Percentiles rank a stretch among this genome's conserved stretches.
phyloP scores from a whole-genome alignment of 306 rosid genomes.

The Cyamopsis tetragonoloba region DNA sequence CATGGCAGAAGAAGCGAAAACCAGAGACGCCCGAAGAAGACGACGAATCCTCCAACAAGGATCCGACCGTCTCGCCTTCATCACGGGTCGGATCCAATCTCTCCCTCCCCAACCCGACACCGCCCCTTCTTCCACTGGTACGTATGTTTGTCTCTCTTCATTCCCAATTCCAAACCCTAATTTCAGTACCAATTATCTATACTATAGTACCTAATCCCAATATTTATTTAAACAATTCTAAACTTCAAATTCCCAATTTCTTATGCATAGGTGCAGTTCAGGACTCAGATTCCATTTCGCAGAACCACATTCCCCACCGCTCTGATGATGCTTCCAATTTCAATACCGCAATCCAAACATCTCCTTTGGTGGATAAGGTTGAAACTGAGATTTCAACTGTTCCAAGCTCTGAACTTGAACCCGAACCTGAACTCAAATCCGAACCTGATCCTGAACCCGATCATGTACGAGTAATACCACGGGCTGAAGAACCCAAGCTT shows the following conservation, averaged over 20 bases:
- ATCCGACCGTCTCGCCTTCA: constrained; percentile 73
- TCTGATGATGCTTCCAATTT: constrained; percentile 4
- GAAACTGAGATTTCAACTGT: constrained; percentile 17
- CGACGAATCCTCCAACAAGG: constrained; percentile 67
- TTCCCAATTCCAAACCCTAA: neutral
- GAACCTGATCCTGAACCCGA: constrained; percentile 17
- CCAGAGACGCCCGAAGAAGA: constrained; percentile 55
- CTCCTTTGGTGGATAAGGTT: constrained; percentile 11
- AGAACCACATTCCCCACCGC: constrained; percentile 15
- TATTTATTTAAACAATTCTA: neutral
- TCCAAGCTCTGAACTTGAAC: constrained; percentile 23
- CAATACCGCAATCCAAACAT: constrained; percentile 4
- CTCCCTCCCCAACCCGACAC: constrained; percentile 5
- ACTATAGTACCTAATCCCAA: neutral
- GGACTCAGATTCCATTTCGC: constrained; percentile 26
- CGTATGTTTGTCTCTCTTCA: neutral
- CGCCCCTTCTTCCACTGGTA: constrained; percentile 32
- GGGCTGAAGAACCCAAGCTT: neutral
- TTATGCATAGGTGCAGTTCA: constrained; percentile 35
- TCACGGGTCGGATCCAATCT: constrained; percentile 54
- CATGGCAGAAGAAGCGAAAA: constrained; percentile 51
- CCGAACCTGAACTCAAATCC: constrained; percentile 1
- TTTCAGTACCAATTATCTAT: neutral
- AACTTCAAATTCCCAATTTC: neutral
- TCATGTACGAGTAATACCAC: neutral